Evolutionary conservation across 2,329 filamentous ascomycete genomes (phyloP).

Genomic region (Epichloe amarillans): DNA sequence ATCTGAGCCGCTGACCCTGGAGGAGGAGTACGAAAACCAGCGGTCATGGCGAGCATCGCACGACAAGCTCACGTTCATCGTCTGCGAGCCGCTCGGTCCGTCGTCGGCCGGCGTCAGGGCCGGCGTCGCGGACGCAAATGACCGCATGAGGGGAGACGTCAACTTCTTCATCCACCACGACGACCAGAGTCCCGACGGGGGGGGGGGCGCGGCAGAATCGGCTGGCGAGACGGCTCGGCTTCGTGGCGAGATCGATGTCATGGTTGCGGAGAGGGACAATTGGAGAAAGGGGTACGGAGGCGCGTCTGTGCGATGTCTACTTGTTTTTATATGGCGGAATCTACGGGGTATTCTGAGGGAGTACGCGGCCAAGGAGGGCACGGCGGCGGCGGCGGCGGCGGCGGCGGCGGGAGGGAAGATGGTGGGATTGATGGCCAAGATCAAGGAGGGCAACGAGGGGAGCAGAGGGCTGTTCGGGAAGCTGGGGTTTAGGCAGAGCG

Average conservation of each 20-base stretch:
- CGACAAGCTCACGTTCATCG: constrained; percentile 89
- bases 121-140: constrained; percentile 37
- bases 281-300: constrained; percentile 53
- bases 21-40: constrained; percentile 85
- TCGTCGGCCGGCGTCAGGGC: constrained; percentile 14
- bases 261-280: constrained; percentile 53
- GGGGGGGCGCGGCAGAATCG: too few relatives aligned
- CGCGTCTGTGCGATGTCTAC: constrained; percentile 51
- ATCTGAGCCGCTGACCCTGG: constrained; percentile 67
- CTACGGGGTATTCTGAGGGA: constrained; percentile 38
- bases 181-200: neutral
- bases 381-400: too few relatives aligned
- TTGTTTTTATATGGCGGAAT: constrained; percentile 52
- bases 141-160: constrained; percentile 57
- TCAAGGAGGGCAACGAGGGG: constrained; percentile 39
- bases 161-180: constrained; percentile 60
- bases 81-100: constrained; percentile 40
- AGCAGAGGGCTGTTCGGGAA: constrained; percentile 39
- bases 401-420: constrained; percentile 3
- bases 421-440: constrained; percentile 40
- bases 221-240: constrained; percentile 10
- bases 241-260: constrained; percentile 71
- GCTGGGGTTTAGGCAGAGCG: constrained; percentile 38
- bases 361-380: constrained; percentile 14
- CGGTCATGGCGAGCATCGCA: constrained; percentile 65